These are phyloP conservation scores for Ajuga reptans DNA, from an alignment of 305 asterid genomes.

Conservation along the genomic window DNA sequence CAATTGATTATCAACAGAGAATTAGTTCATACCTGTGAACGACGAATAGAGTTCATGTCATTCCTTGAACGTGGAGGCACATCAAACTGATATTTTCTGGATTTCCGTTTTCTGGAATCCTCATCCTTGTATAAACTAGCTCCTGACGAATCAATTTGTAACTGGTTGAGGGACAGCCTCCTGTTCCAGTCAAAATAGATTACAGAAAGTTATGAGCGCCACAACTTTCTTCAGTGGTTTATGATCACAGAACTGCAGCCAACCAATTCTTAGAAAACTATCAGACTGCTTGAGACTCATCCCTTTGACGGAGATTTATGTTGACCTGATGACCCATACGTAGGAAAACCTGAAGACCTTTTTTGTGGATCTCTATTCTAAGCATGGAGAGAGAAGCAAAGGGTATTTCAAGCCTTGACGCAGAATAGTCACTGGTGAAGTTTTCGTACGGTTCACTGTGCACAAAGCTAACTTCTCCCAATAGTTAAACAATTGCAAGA, in stretches of 20 bases:
- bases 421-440: background rate
- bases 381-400: slow-evolving; percentile 1
- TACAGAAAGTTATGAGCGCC: slow-evolving; percentile 19
- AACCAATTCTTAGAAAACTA: slow-evolving; percentile 13
- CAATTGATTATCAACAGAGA: slow-evolving; percentile 13
- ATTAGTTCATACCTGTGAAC: slow-evolving; percentile 58
- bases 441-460: background rate
- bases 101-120: slow-evolving; percentile 59
- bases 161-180: slow-evolving; percentile 57
- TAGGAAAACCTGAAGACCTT: background rate
- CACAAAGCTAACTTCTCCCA: background rate
- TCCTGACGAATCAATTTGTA: slow-evolving; percentile 55
- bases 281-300: slow-evolving; percentile 11
- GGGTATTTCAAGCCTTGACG: slow-evolving; percentile 3
- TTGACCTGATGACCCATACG: background rate
- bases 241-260: background rate
- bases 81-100: slow-evolving; percentile 53
- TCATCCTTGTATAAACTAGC: slow-evolving; percentile 46
- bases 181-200: slow-evolving; percentile 40
- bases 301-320: slow-evolving; percentile 7
- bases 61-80: slow-evolving; percentile 53
- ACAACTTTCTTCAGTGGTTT: slow-evolving; percentile 10
- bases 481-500: background rate
- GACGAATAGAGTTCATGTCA: slow-evolving; percentile 58
- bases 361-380: background rate